These are phyloP conservation scores for Kokia cookei DNA, from an alignment of 441 rosid species.

Conservation along the genomic window DNA sequence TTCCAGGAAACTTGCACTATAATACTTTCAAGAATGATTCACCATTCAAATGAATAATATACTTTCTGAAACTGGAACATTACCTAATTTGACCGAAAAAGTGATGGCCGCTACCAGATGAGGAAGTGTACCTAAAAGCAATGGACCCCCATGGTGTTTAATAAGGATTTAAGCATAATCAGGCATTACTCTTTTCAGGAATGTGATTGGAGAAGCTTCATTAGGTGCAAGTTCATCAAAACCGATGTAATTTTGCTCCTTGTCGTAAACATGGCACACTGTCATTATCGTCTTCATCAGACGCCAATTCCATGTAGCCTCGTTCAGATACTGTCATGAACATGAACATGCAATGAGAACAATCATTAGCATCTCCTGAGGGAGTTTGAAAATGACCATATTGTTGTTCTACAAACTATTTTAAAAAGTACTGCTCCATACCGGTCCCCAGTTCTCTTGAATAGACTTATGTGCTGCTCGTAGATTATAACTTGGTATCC, in stretches of 20 bases:
- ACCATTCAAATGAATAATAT: background rate
- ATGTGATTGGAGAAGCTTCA: constrained; percentile 48
- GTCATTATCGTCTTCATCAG: constrained; percentile 89
- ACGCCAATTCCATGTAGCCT: constrained; percentile 91
- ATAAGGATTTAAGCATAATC: constrained; percentile 41
- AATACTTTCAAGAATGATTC: background rate
- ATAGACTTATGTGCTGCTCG: constrained; percentile 72
- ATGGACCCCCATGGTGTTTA: constrained; percentile 3
- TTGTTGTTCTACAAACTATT: background rate
- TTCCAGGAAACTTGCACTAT: background rate
- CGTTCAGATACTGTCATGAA: constrained; percentile 60
- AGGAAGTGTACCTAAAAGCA: background rate
- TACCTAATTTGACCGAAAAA: constrained; percentile 15
- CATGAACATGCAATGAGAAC: constrained; percentile 1
- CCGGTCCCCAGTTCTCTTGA: constrained; percentile 93
- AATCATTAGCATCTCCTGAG: background rate
- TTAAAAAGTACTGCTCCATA: constrained; percentile 10
- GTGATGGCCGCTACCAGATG: background rate
- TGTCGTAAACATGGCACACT: constrained; percentile 64
- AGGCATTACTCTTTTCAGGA: constrained; percentile 81
- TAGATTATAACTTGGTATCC: constrained; percentile 82
- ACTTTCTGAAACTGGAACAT: constrained; percentile 3
- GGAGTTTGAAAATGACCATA: background rate
- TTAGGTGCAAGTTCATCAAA: constrained; percentile 64
- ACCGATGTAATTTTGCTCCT: constrained; percentile 59